Conservation (phyloP, 2,329 filamentous ascomycete species). For the Scortechinia acanthostroma region DNA sequence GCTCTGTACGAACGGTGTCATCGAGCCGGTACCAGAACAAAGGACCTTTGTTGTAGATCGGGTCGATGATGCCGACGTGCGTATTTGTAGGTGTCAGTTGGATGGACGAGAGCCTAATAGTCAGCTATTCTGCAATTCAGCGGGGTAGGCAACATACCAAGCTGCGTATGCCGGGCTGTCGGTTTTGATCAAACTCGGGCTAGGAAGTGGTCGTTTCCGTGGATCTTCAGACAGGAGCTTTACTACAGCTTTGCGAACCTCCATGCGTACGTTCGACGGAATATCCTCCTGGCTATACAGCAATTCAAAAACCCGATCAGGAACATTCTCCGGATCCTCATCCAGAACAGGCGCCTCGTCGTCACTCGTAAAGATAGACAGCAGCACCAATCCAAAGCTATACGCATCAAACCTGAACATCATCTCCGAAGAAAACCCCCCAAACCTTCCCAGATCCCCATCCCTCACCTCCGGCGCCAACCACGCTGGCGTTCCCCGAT, state of each 20-base stretch:
- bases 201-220: background rate
- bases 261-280: background rate
- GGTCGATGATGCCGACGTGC: constrained; percentile 12
- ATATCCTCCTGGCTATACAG: background rate
- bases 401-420: constrained; percentile 16
- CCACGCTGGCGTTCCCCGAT: constrained; percentile 14
- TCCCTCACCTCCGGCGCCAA: constrained; percentile 11
- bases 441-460: constrained; percentile 5
- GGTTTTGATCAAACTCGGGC: background rate
- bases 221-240: background rate
- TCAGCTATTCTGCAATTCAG: background rate
- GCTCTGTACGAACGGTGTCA: constrained; percentile 10
- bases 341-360: background rate
- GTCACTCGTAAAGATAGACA: constrained; percentile 12
- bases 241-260: background rate
- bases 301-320: background rate
- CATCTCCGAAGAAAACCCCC: constrained; percentile 10
- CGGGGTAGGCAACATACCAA: background rate
- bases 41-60: constrained; percentile 15
- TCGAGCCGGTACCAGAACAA: constrained; percentile 16
- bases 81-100: constrained; percentile 9
- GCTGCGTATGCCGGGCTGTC: background rate
- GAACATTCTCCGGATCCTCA: background rate
- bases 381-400: constrained; percentile 12
- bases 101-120: constrained; percentile 9